Percentiles rank a stretch among this genome's conserved stretches.
These are phyloP conservation scores for Exobasidium rhododendri DNA, from an alignment of 1,284 basidiomycete species.

Conservation along the genomic window DNA sequence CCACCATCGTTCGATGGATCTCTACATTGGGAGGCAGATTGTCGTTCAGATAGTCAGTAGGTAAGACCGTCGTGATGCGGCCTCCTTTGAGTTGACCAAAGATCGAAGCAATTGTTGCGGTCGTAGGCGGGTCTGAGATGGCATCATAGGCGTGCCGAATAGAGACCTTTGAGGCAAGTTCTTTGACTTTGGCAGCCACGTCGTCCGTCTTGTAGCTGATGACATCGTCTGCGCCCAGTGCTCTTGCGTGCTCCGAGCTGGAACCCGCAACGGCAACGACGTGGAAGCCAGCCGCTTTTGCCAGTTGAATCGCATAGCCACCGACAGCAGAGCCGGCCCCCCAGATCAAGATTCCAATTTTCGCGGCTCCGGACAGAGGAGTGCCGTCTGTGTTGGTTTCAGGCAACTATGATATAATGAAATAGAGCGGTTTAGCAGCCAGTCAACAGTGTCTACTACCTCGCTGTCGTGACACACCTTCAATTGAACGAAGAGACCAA, in stretches of 20 bases:
- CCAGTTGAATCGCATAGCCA: conserved; percentile 53
- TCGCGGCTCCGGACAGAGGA: conserved; percentile 18
- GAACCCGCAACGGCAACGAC: conserved; percentile 47
- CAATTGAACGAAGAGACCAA: conserved; percentile 49
- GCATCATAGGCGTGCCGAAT: conserved; percentile 44
- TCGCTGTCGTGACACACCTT: conserved; percentile 3
- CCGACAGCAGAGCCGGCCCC: conserved; percentile 55
- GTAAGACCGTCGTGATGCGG: conserved; percentile 23
- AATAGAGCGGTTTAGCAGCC: neutral
- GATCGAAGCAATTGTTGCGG: neutral
- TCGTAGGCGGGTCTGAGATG: conserved; percentile 28
- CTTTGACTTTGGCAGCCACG: conserved; percentile 14
- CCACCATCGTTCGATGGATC: neutral
- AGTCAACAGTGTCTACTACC: neutral
- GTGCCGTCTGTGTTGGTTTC: conserved; percentile 16
- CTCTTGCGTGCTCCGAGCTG: neutral
- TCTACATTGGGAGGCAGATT: neutral
- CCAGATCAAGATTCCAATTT: conserved; percentile 45
- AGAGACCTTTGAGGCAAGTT: conserved; percentile 25
- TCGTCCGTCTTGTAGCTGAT: conserved; percentile 25
- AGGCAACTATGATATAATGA: conserved; percentile 21
- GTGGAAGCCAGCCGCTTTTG: conserved; percentile 42
- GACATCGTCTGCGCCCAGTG: neutral
- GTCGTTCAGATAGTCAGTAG: conserved; percentile 25
- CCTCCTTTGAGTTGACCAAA: neutral